Base-by-base conservation (phyloP, 2,329 filamentous ascomycete species). In the Ascochyta lentis region DNA sequence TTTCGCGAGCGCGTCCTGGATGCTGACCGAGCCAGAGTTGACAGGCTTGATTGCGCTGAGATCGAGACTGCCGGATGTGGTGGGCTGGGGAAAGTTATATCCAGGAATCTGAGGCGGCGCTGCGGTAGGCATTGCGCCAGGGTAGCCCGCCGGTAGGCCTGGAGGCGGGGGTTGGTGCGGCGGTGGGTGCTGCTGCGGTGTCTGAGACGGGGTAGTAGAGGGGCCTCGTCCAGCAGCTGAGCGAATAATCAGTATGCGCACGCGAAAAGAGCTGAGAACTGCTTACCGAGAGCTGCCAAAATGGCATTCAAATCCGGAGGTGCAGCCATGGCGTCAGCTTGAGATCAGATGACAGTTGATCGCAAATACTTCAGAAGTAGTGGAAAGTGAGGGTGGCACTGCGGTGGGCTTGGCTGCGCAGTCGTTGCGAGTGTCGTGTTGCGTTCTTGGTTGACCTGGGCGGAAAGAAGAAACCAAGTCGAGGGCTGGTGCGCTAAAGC, bases 1-100 rank as follows among this genome's bases (percentile, higher is more conserved):
- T 73, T 92, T 91, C 35, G 92, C 90, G 66, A 96, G 88, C 44
- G 91, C 90, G 74, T 96, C 91, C 55, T 89, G 85, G 61, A 96
- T 88, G 75, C 88, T 94, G 66, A 96, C 88, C 19, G 89, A 91
- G 55, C 92, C 92, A 27, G 90, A 90, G 72, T 84, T 91, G 51
- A 89, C 84, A 4, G 92, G 91, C 68, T 90, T 89, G 71, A 95
- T 91, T 51, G 85, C 83, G 76, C 89, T 93, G 48, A 96, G 78
- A 71, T 96, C 91, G 60, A 96, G 81, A 65, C 86, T 92, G 46
- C 91, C 91, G 56, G 89, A 90, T 52, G 83, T 84, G 6, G 88
- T 85, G 2, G 90, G 90, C 64, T 87, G 87, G 3, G 89, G 89
- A 27, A 89, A 78, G 27, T 76, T 72, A 66, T 81, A 85, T 54